phyloP scores from a whole-genome alignment of 2,329 filamentous ascomycete species.

The Colletotrichum karsti region DNA sequence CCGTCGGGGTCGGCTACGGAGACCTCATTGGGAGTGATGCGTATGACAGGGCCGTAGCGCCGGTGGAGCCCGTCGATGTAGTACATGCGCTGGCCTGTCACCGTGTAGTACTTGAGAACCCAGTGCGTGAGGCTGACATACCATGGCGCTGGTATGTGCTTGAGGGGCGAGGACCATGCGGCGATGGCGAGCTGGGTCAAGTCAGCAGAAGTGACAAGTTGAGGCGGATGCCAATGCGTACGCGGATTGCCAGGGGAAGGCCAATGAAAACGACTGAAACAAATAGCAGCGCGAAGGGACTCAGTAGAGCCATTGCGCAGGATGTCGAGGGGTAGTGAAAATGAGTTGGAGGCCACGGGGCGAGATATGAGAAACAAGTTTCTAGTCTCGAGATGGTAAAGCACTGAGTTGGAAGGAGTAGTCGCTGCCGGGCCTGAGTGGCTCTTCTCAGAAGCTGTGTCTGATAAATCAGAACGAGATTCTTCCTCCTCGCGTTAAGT shows the following conservation, averaged over 20 bases:
- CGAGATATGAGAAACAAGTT: too few species aligned
- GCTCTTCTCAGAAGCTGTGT: too few species aligned
- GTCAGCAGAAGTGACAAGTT: neutral
- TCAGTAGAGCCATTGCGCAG: neutral
- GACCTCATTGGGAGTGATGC: constrained; percentile 16
- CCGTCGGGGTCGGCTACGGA: constrained; percentile 6
- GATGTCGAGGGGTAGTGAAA: too few species aligned
- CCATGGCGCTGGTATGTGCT: constrained; percentile 18
- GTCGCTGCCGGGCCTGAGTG: too few species aligned
- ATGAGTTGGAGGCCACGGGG: too few species aligned
- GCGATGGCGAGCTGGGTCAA: neutral
- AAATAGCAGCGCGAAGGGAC: neutral
- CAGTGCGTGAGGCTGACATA: constrained; percentile 10
- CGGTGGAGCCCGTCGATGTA: constrained; percentile 6
- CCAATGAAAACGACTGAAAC: neutral
- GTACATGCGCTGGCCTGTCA: constrained; percentile 5
- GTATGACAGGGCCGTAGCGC: constrained; percentile 4
- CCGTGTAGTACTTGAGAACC: neutral
- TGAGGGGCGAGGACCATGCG: neutral
- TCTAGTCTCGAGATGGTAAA: too few species aligned
- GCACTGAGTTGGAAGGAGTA: too few species aligned
- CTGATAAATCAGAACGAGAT: too few species aligned
- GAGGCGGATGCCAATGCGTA: neutral
- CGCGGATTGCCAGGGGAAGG: neutral
- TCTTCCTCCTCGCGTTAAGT: too few species aligned